phyloP scores from a whole-genome alignment of 441 rosid genomes.

The Populus hybrid region DNA sequence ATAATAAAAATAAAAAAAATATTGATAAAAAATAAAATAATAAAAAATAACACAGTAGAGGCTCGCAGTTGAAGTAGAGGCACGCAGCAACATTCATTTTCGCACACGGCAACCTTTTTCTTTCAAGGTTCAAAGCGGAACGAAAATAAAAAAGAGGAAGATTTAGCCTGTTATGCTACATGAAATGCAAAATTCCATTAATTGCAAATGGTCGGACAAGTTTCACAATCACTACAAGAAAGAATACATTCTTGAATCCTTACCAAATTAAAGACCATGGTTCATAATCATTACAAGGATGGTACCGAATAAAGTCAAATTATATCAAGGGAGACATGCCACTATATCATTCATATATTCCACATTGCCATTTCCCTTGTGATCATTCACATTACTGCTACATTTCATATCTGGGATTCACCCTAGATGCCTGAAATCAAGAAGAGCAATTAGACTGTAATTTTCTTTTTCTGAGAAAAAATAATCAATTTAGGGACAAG shows the following conservation, averaged over 20 bases:
- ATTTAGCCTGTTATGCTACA: too few relatives aligned
- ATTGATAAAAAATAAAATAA: too few relatives aligned
- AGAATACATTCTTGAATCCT: too few relatives aligned
- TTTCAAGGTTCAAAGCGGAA: too few relatives aligned
- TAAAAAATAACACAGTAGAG: too few relatives aligned
- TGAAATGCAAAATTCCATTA: background rate
- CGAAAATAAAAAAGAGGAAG: too few relatives aligned
- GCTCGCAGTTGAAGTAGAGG: too few relatives aligned
- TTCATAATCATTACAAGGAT: background rate
- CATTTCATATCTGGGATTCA: conserved; percentile 8
- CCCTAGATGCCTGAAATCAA: conserved; percentile 30
- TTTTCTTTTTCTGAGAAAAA: background rate
- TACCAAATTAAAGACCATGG: background rate
- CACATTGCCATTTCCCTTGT: background rate
- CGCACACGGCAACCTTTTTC: too few relatives aligned
- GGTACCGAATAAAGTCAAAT: background rate
- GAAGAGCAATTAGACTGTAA: background rate
- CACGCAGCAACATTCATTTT: too few relatives aligned
- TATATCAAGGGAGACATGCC: background rate
- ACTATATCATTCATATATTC: background rate
- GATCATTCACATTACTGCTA: conserved; percentile 1
- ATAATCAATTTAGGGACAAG: background rate
- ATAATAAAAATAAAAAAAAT: too few relatives aligned
- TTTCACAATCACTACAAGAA: background rate
- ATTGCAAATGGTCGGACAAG: background rate